Evolutionary conservation across 2,329 filamentous ascomycete species (phyloP).

Genomic region (Cadophora luteo-olivacea): DNA sequence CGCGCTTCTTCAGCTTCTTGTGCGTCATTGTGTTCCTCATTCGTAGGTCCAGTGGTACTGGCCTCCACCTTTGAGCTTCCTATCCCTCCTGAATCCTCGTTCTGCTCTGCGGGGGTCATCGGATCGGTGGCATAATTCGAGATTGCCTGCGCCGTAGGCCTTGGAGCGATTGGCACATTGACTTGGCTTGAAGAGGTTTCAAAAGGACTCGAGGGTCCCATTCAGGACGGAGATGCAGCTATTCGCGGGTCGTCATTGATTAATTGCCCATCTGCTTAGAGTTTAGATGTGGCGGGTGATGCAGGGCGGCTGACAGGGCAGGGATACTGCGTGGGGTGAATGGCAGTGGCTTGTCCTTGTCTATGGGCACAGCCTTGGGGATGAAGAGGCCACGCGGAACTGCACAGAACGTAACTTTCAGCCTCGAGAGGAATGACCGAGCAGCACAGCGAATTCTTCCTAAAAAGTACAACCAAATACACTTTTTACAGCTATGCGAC

Average conservation of each 20-base stretch:
- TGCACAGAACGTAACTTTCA: slow-evolving; percentile 7
- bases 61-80: slow-evolving; percentile 5
- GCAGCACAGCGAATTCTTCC: neutral
- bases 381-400: slow-evolving; percentile 22
- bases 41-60: neutral
- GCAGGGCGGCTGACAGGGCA: neutral
- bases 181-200: slow-evolving; percentile 28
- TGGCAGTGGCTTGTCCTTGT: neutral
- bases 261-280: neutral
- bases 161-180: slow-evolving; percentile 28
- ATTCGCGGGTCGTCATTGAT: slow-evolving; percentile 20
- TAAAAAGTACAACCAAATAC: neutral
- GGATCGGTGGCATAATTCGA: slow-evolving; percentile 35
- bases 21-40: slow-evolving; percentile 17
- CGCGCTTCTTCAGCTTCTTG: slow-evolving; percentile 46
- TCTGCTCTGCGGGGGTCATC: slow-evolving; percentile 36
- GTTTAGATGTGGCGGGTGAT: slow-evolving; percentile 14
- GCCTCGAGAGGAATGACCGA: slow-evolving; percentile 19
- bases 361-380: neutral
- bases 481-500: slow-evolving; percentile 1
- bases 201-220: slow-evolving; percentile 27
- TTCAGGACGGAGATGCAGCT: slow-evolving; percentile 16
- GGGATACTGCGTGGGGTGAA: slow-evolving; percentile 8
- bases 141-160: slow-evolving; percentile 31
- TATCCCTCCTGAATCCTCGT: slow-evolving; percentile 26